phyloP scores from a whole-genome alignment of 225 moss, liverwort and hornwort genomes.

The Climacium dendroides region DNA sequence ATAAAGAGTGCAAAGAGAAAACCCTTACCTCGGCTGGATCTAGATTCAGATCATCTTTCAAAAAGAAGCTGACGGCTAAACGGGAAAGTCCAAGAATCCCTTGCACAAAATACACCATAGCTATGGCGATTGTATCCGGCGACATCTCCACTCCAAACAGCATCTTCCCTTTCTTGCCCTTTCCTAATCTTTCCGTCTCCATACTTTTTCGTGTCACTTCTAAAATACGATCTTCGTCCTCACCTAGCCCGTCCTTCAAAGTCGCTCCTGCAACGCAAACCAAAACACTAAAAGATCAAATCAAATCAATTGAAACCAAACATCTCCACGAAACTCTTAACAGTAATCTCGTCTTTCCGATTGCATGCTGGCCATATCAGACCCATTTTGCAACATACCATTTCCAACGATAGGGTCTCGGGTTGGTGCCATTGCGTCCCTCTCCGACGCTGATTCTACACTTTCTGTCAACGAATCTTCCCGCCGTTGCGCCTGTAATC shows the following conservation, averaged over 20 bases:
- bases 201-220: neutral
- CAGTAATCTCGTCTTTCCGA: neutral
- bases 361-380: neutral
- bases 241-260: neutral
- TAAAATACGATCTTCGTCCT: neutral
- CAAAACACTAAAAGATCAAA: neutral
- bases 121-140: slow-evolving; percentile 43
- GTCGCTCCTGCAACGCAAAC: slow-evolving; percentile 1
- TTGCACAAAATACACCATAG: slow-evolving; percentile 67
- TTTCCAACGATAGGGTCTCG: slow-evolving; percentile 1
- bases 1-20: neutral
- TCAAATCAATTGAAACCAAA: neutral
- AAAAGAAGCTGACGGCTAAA: slow-evolving; percentile 55
- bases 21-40: slow-evolving; percentile 49
- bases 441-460: neutral
- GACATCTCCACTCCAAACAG: slow-evolving; percentile 53
- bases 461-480: slow-evolving; percentile 19
- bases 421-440: slow-evolving; percentile 6
- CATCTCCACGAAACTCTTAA: neutral
- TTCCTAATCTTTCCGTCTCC: neutral
- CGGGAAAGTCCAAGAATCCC: slow-evolving; percentile 59
- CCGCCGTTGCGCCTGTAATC: slow-evolving; percentile 2
- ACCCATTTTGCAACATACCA: neutral
- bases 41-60: slow-evolving; percentile 57
- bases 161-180: slow-evolving; percentile 12